phyloP scores from a whole-genome alignment of 2,329 filamentous ascomycete species.

The Seiridium cupressi region DNA sequence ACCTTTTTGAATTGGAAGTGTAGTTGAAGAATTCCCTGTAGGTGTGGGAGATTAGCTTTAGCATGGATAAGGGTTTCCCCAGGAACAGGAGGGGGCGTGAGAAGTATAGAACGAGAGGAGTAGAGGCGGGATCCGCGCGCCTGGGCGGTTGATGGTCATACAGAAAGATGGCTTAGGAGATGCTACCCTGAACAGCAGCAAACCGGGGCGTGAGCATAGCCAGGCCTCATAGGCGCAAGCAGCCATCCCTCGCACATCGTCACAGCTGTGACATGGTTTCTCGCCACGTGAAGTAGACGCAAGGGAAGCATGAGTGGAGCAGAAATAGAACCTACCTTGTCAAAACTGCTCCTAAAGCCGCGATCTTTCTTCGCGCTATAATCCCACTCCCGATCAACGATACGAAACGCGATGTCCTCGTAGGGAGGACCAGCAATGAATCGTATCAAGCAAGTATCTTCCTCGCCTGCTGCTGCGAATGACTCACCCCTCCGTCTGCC shows the following conservation, averaged over 20 bases:
- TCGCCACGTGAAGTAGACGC: slow-evolving; percentile 14
- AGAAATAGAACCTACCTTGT: slow-evolving; percentile 69
- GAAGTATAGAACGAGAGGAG: slow-evolving; percentile 11
- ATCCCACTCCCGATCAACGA: slow-evolving; percentile 98
- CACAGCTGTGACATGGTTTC: not conserved
- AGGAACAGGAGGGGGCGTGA: slow-evolving; percentile 12
- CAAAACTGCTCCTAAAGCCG: slow-evolving; percentile 94
- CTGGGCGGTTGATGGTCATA: slow-evolving; percentile 11
- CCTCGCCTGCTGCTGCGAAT: slow-evolving; percentile 88
- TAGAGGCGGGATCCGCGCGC: slow-evolving; percentile 11
- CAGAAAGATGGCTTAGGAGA: slow-evolving; percentile 12
- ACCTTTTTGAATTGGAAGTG: slow-evolving; percentile 99
- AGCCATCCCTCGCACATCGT: too few relatives aligned
- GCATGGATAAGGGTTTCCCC: slow-evolving; percentile 9
- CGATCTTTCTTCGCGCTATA: slow-evolving; percentile 94
- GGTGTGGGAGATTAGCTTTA: slow-evolving; percentile 23
- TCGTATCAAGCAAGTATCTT: slow-evolving; percentile 93
- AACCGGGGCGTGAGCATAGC: not conserved
- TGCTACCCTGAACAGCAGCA: not conserved
- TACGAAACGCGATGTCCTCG: slow-evolving; percentile 93
- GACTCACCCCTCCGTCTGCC: slow-evolving; percentile 88
- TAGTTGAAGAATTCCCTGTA: slow-evolving; percentile 85
- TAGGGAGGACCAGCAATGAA: slow-evolving; percentile 96
- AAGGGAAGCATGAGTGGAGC: slow-evolving; percentile 10
- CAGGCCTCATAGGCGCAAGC: too few relatives aligned